A percentile compares a stretch with the other conserved stretches of the same genome.
phyloP scores from a whole-genome alignment of 768 basidiomycete genomes.

The Mrakia hoshinonis region DNA sequence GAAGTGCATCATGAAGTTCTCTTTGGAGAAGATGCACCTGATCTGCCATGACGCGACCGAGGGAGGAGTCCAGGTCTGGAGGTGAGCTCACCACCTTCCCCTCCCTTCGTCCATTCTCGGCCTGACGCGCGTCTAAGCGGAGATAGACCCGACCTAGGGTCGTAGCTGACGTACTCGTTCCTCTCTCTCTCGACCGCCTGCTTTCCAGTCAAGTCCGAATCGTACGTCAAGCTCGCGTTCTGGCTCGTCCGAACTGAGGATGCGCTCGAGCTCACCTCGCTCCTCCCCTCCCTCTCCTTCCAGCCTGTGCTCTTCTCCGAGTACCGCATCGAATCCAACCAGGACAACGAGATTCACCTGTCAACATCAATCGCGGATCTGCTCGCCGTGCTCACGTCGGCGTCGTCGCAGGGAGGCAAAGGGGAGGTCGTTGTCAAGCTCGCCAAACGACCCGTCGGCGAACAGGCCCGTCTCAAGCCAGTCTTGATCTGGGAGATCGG shows the following conservation, averaged over 20 bases:
- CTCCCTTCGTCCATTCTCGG: neutral
- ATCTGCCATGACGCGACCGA: conserved; percentile 78
- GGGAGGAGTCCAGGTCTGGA: conserved; percentile 82
- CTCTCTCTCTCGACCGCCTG: neutral
- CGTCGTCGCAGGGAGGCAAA: conserved; percentile 45
- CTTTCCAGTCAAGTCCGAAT: conserved; percentile 33
- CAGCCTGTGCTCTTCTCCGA: conserved; percentile 54
- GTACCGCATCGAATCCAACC: conserved; percentile 78
- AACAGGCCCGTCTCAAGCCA: conserved; percentile 7
- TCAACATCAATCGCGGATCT: conserved; percentile 66
- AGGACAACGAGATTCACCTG: conserved; percentile 66
- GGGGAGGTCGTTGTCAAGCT: conserved; percentile 70
- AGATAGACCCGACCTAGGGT: neutral
- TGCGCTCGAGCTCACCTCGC: conserved; percentile 1
- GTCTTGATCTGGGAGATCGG: conserved; percentile 29
- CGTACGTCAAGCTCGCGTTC: too few relatives aligned
- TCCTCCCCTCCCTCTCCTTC: neutral
- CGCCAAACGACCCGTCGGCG: conserved; percentile 51
- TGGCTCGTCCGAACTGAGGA: conserved; percentile 51
- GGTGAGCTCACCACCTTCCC: conserved; percentile 43
- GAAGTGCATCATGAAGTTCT: conserved; percentile 71
- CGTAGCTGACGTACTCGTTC: neutral
- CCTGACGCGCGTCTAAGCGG: conserved; percentile 35
- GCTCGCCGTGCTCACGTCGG: conserved; percentile 51
- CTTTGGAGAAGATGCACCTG: conserved; percentile 62